These are phyloP conservation scores for Eucalyptus marginata DNA, from an alignment of 345 rosid species.

Conservation along the genomic window DNA sequence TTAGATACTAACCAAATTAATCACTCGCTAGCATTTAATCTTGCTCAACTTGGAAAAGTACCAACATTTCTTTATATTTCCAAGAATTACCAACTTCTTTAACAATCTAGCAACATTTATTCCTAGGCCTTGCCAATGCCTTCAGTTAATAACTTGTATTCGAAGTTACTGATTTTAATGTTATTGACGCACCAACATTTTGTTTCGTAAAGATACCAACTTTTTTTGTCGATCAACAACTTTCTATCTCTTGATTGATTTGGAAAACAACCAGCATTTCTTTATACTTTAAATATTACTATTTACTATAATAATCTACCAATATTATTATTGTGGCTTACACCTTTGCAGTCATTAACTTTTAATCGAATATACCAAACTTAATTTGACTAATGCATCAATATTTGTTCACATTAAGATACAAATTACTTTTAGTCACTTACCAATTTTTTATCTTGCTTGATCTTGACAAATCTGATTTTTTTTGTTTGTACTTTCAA, in stretches of 20 bases:
- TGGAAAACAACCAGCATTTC: background rate
- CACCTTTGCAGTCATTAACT: background rate
- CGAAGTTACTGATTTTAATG: background rate
- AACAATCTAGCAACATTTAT: background rate
- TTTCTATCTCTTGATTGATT: background rate
- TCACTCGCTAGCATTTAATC: background rate
- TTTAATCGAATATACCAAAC: background rate
- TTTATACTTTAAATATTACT: background rate
- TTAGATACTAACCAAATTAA: background rate
- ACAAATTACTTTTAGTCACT: background rate
- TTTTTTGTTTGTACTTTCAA: background rate
- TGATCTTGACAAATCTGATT: background rate
- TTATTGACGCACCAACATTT: background rate
- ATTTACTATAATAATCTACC: background rate
- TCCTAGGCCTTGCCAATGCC: background rate
- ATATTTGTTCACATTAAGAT: background rate
- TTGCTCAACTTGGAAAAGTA: background rate
- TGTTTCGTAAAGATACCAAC: background rate
- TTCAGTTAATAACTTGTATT: background rate
- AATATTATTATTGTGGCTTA: background rate
- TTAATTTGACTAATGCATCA: background rate
- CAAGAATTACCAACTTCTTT: background rate
- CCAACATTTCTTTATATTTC: background rate
- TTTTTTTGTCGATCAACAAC: background rate
- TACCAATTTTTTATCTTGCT: background rate